phyloP scores from a whole-genome alignment of 2,329 filamentous ascomycete species.

The Teratosphaeria pseudoeucalypti region DNA sequence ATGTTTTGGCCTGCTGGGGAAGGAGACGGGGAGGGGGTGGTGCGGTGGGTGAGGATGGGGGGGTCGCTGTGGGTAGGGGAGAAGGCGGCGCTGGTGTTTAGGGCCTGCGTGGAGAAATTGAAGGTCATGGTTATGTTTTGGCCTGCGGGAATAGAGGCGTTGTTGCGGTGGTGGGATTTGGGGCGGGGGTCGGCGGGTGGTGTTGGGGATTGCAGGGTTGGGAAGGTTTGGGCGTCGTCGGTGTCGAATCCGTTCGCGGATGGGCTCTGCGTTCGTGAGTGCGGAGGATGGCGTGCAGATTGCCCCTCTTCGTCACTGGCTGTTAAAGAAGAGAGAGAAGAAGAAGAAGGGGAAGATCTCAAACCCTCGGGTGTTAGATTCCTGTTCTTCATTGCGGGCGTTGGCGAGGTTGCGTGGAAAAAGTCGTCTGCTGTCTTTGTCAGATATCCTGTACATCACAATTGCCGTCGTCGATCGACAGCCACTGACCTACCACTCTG shows the following conservation, averaged over 20 bases:
- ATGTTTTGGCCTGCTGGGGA: background rate
- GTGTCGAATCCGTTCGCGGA: background rate
- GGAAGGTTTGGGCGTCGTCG: background rate
- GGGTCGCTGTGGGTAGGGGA: background rate
- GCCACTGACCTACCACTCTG: too few species aligned
- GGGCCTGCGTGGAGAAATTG: background rate
- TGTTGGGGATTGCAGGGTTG: background rate
- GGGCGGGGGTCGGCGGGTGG: background rate
- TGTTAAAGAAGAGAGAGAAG: background rate
- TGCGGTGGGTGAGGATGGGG: background rate
- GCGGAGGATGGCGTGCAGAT: background rate
- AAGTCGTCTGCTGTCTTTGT: background rate
- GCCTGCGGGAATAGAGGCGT: background rate
- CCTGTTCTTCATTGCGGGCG: background rate
- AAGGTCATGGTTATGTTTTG: background rate
- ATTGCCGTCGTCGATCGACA: too few species aligned
- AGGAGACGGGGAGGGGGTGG: background rate
- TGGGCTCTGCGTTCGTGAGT: background rate
- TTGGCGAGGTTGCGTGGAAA: background rate
- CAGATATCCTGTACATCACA: background rate
- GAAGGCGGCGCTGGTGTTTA: background rate
- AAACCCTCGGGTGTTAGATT: background rate
- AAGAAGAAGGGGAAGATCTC: background rate
- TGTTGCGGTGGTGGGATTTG: background rate
- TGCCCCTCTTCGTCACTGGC: background rate